Evolutionary conservation across 176 grass and related monocot species (phyloP), one percentile per base, ranked within the genome.

Genomic region (Olyra latifolia): DNA sequence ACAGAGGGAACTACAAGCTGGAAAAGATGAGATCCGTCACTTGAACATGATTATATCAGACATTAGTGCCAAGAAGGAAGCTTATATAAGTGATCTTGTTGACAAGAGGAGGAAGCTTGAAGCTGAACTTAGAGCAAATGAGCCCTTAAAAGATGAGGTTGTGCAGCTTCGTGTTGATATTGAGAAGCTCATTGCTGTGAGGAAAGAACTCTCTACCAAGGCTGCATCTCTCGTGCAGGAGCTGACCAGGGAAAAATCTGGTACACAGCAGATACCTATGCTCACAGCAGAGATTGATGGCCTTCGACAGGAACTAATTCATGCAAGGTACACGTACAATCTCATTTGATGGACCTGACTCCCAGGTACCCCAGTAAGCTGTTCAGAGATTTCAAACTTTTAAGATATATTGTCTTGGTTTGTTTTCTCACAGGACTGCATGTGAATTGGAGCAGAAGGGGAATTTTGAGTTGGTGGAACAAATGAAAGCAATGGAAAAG

Each of bases 401-500:
- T 63, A 67, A 45, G 75, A 35, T 35, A 2, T 35, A 2, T 35
- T 35, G 43, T 59, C 41, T 74, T 55, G 74, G 41, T 23, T 85
- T 81, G 29, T 64, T 50, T 87, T 58, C 23, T 79, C 29, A 29
- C 55, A 94, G 92, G 46, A 84, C 20, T 83, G 46, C 88, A 81
- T 83, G 78, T 24, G 88, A 77, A 46, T 64, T 88, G 27, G 88
- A 94, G 66, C 78, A 74, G 76, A 91, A 94, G 55, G 86, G 67
- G 59, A 94, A 94, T 49, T 64, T 91, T 59, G 86, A 91, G 70
- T 57, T 94, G 83, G 81, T 94, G 76, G 92, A 91, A 81, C 92
- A 94, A 84, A 88, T 80, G 83, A 87, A 91, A 83, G 68, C 80
- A 81, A 91, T 94, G 88, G 92, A 91, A 32, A 94, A 91, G 78